Evolutionary conservation across 805 yeast genomes (phyloP), one percentile per base, ranked within the genome.

Genomic region (Zygosaccharomyces kombuchaensis): DNA sequence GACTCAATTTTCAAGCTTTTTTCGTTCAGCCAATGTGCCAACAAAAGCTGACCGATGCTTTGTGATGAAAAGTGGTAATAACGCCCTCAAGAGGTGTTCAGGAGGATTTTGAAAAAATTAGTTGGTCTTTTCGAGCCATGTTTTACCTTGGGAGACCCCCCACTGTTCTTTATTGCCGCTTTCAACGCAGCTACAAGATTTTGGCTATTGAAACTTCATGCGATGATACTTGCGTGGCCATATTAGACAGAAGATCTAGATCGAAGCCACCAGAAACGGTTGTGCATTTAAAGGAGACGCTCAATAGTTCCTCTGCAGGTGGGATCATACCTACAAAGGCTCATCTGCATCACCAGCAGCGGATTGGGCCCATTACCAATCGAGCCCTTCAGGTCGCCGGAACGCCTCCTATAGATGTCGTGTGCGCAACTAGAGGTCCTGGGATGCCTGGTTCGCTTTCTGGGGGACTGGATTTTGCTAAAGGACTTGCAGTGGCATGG

Each of bases 371-470:
- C 0, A 60, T 84, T 29, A 80, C 84, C 0, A 45, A 62, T 12
- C 61, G 69, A 5, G 65, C 84, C 4, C 66, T 84, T 12, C 27
- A 26, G 3, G 9, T 22, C 0, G 47, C 59, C 0, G 51, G 54
- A 6, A 45, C 48, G 2, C 49, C 58, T 1, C 29, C 35, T 1
- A 87, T 89, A 0, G 96, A 87, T 60, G 60, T 93, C 37, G 76
- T 93, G 1, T 85, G 96, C 63, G 96, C 84, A 4, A 93, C 99
- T 0, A 70, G 96, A 53, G 99, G 99, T 0, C 99, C 99, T 0
- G 99, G 99, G 0, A 88, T 93, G 96, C 77, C 81, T 7, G 96
- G 97, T 0, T 84, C 95, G 0, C 70, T 93, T 10, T 76, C 87
- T 8, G 83, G 87, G 0, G 95, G 97, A 1, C 70, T 85, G 19